phyloP scores from a whole-genome alignment of 2,329 filamentous ascomycete genomes.

The Mycogone perniciosa region DNA sequence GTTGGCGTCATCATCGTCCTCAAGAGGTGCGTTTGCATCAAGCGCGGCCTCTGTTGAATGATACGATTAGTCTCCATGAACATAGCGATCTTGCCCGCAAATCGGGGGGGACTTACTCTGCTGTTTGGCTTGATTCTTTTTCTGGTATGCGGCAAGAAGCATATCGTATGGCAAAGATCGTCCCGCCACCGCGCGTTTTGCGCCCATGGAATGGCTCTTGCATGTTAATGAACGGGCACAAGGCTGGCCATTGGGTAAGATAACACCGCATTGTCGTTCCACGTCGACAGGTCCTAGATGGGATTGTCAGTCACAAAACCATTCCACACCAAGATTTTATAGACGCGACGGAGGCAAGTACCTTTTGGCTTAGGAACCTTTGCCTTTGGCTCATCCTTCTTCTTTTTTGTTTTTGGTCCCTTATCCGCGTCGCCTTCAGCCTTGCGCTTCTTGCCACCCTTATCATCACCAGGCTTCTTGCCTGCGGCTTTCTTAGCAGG shows the following conservation, averaged over 20 bases:
- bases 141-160: conserved; percentile 80
- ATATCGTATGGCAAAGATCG: conserved; percentile 88
- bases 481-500: conserved; percentile 56
- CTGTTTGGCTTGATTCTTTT: conserved; percentile 98
- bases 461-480: conserved; percentile 61
- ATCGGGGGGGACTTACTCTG: conserved; percentile 60
- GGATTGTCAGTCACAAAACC: not conserved
- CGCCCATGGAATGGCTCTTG: conserved; percentile 93
- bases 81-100: not conserved
- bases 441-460: conserved; percentile 72
- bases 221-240: conserved; percentile 87
- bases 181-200: conserved; percentile 82
- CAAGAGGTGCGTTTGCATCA: conserved; percentile 84
- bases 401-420: conserved; percentile 83
- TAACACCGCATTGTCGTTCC: conserved; percentile 86
- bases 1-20: conserved; percentile 77
- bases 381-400: conserved; percentile 84
- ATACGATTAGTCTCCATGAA: conserved; percentile 16
- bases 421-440: conserved; percentile 72
- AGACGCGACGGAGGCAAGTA: conserved; percentile 23
- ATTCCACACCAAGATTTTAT: not conserved
- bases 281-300: conserved; percentile 74
- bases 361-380: conserved; percentile 81
- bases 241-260: conserved; percentile 74
- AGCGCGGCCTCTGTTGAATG: conserved; percentile 69